Base-by-base conservation (phyloP, 2,329 filamentous ascomycete genomes). In the Fusarium liriodendri region DNA sequence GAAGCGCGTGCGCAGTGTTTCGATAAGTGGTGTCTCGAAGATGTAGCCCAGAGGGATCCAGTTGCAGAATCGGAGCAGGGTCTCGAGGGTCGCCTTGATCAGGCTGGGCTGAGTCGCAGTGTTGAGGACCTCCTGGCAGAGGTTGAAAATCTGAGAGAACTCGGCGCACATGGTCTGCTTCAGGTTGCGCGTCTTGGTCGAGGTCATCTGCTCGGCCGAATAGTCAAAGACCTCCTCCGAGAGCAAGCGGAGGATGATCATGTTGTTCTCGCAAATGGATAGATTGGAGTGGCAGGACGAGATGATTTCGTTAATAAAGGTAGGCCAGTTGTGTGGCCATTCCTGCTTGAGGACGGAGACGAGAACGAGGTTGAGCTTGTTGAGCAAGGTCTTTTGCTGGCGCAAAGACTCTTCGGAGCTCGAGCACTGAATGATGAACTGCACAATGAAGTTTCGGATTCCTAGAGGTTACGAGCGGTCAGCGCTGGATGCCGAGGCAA, bases 281-380 rank as follows among this genome's bases (percentile, higher is more conserved):
- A 99, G 88, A 84, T 94, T 98, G 77, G 94, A 96, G 82, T 97
- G 95, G 85, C 95, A 98, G 65, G 97, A 96, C 25, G 95, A 93
- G 79, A 99, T 95, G 84, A 99, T 99, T 87, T 99, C 97, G 87
- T 98, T 98, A 89, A 99, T 98, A 85, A 99, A 99, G 22, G 95
- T 98, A 13, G 97, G 97, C 97, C 97, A 99, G 88, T 99, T 97
- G 85, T 98, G 96, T 66, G 97, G 97, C 97, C 97, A 99, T 85
- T 99, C 97, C 85, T 99, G 97, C 89, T 99, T 99, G 81, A 99
- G 88, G 73, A 99, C 96, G 67, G 95, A 98, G 78, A 99, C 95
- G 74, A 99, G 93, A 67, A 98, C 96, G 79, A 99, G 90, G 81
- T 99, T 99, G 72, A 99, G 92, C 88, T 99, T 99, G 89, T 98